These are phyloP conservation scores for Scheffersomyces quercinus DNA, from an alignment of 1,139 yeast genomes.

Conservation along the genomic window DNA sequence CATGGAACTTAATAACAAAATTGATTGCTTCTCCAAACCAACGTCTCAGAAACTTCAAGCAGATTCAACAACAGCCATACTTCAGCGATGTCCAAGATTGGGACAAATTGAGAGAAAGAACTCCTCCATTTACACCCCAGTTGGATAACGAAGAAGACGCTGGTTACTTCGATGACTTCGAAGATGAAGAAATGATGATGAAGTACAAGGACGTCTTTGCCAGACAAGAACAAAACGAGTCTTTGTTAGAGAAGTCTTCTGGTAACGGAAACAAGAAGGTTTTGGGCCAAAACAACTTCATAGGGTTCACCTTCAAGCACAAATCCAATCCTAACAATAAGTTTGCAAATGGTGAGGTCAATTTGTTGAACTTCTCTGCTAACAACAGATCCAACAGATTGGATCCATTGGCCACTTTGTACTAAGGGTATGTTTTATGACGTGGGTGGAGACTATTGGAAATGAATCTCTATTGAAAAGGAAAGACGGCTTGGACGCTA, in stretches of 20 bases:
- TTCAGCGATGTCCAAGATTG: constrained; percentile 78
- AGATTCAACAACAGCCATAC: constrained; percentile 76
- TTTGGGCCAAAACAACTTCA: constrained; percentile 58
- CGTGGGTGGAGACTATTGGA: too few relatives aligned
- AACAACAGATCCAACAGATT: constrained; percentile 24
- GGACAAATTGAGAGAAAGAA: constrained; percentile 61
- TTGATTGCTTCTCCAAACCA: constrained; percentile 78
- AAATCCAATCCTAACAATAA: constrained; percentile 64
- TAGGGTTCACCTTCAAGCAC: constrained; percentile 96
- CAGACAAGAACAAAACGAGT: constrained; percentile 82
- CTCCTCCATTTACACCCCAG: constrained; percentile 96
- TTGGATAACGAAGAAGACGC: constrained; percentile 97
- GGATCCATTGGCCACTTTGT: constrained; percentile 50
- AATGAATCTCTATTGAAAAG: background rate
- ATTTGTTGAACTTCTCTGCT: constrained; percentile 30
- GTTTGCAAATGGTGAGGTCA: constrained; percentile 42
- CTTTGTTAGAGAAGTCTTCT: constrained; percentile 54
- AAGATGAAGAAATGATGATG: constrained; percentile 95
- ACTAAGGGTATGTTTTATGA: constrained; percentile 18
- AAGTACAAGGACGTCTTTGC: constrained; percentile 96
- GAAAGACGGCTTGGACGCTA: background rate
- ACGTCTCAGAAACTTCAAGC: constrained; percentile 76
- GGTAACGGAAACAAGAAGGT: constrained; percentile 37
- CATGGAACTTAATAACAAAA: constrained; percentile 85
- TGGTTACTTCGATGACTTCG: constrained; percentile 97